phyloP scores from a whole-genome alignment of 176 grass and related monocot genomes.

The Cenchrus americanus region DNA sequence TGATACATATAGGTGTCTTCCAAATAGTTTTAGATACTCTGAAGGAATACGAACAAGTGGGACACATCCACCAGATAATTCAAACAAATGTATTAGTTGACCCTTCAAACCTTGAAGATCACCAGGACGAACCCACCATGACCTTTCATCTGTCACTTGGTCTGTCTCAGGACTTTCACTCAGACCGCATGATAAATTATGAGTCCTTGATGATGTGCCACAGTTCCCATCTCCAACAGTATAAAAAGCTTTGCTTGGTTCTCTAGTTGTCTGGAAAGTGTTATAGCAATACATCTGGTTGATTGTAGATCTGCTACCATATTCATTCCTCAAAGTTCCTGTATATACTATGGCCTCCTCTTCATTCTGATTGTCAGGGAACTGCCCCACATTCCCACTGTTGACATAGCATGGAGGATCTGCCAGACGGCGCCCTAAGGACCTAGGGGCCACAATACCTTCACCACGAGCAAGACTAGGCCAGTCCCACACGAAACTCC shows the following conservation, averaged over 20 bases:
- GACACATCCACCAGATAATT: slow-evolving; percentile 73
- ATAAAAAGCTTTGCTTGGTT: slow-evolving; percentile 51
- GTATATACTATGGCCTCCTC: slow-evolving; percentile 71
- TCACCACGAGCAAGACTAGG: slow-evolving; percentile 73
- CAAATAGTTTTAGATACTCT: slow-evolving; percentile 76
- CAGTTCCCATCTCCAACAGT: slow-evolving; percentile 43
- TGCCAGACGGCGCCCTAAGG: slow-evolving; percentile 29
- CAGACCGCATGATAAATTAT: slow-evolving; percentile 51
- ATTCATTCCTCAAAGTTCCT: slow-evolving; percentile 60
- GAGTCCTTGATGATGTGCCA: slow-evolving; percentile 48
- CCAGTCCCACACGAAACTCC: slow-evolving; percentile 83
- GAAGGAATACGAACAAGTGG: slow-evolving; percentile 74
- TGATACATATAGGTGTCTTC: slow-evolving; percentile 70
- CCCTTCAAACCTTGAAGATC: slow-evolving; percentile 81
- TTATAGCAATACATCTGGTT: slow-evolving; percentile 60
- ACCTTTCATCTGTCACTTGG: slow-evolving; percentile 48
- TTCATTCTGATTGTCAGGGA: slow-evolving; percentile 58
- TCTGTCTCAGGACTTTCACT: slow-evolving; percentile 38
- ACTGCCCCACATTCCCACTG: slow-evolving; percentile 35
- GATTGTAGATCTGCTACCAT: slow-evolving; percentile 36
- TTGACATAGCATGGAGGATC: slow-evolving; percentile 49
- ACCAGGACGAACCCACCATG: slow-evolving; percentile 79
- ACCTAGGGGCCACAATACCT: slow-evolving; percentile 61
- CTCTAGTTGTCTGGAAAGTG: slow-evolving; percentile 47
- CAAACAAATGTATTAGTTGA: slow-evolving; percentile 64